Evolutionary conservation across 192 early-diverging fungal species (phyloP), one percentile per base, ranked within the genome.

Genomic region (Umbelopsis ramanniana): DNA sequence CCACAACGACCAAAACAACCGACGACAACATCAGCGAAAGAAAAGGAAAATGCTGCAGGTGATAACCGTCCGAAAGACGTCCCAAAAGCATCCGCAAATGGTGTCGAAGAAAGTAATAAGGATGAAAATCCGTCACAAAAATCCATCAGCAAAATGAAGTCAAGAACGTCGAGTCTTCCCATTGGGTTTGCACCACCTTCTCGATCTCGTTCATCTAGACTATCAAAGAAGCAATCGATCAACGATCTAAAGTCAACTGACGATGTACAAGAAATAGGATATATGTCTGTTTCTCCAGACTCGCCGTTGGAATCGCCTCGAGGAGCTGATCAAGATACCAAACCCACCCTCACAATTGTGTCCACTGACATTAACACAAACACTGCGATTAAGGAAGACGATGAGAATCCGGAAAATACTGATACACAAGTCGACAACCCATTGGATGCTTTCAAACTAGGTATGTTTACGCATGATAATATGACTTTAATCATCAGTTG

Each of bases 131-230:
- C 57, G 15, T 29, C 33, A 3, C 26, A 63, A 19, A 22, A 22
- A 8, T 63, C 57, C 17, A 63, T 63, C 4, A 63, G 57, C 33
- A 63, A 63, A 63, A 29, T 63, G 29, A 63, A 63, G 7, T 63
- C 57, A 12, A 29, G 57, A 17, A 63, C 63, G 11, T 55, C 22
- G 17, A 63, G 47, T 23, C 60, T 78, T 24, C 77, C 77, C 19
- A 54, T 78, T 33, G 77, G 77, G 14, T 78, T 69, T 52, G 77
- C 77, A 7, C 77, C 77, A 46, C 77, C 77, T 24, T 71, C 72
- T n/a, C 77, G 77, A 14, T 43, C 72, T 43, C 54, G 77, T 33
- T 70, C 68, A 43, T 78, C 77, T 9, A 78, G 73, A 46, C 26
- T 78, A 33, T 55, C 68, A 5, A 52, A 52, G 21, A 70, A 70